Evolutionary conservation across 306 rosid genomes (phyloP), one percentile per base, ranked within the genome.

Genomic region (Inga laurina): DNA sequence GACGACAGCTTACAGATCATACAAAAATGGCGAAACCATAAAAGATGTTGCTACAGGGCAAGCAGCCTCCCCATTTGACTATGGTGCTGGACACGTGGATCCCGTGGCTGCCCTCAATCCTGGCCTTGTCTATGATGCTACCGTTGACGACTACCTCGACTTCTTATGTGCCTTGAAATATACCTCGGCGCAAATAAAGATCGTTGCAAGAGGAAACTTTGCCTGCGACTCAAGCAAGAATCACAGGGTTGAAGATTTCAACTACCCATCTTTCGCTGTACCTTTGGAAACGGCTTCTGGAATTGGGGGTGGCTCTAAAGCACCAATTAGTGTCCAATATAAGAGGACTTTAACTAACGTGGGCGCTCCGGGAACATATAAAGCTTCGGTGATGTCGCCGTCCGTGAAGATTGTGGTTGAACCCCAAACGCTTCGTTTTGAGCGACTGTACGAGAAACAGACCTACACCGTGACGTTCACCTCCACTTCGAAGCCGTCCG

Each of bases 41-140:
- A 11, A 32, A 76, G 99, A 95, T 66, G 19, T 93, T 7, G 82
- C 94, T 16, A 83, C 88, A 0, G 98, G 97, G 44, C 69, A 73
- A 72, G 82, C 94, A 0, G 89, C 96, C 41, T 89, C 97, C 4
- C 97, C 99, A 1, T 93, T 95, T 46, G 99, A 92, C 67, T 85
- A 34, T 12, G 99, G 99, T 9, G 91, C 99, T 0, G 99, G 99
- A 79, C 99, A 95, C 78, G 99, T 86, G 71, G 83, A 92, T 46
- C 99, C 98, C 2, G 86, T 84, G 56, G 90, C 94, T 1, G 97
- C 99, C 70, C 93, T 93, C 52, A 94, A 95, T 83, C 99, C 99
- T 22, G 99, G 99, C 44, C 97, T 95, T 12, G 93, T 95, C 1
- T 95, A 95, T n/a, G 97, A 95, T n/a, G 67, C 86, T 0, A 79